Evolutionary conservation across 257 asterid species (phyloP), one percentile per base, ranked within the genome.

Genomic region (Haberlea rhodopensis): DNA sequence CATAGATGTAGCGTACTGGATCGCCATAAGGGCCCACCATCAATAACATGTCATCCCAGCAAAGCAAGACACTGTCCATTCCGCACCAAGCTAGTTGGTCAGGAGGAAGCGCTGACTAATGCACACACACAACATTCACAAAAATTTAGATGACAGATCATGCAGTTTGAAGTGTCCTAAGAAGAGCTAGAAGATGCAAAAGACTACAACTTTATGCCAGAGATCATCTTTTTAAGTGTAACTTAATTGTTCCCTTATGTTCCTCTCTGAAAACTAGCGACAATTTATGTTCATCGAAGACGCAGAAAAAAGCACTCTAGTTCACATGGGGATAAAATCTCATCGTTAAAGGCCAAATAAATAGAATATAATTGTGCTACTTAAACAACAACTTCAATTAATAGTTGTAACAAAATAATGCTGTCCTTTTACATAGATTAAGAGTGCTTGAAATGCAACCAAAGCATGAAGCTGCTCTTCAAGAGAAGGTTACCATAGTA

Each of bases 21-120:
- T 94, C 96, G 3, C 86, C 97, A 75, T 71, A 80, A 52, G 99
- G 99, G 63, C 96, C 96, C 65, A 90, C 96, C 99, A 94, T 94
- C 65, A 94, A 62, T 71, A 94, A 81, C 88, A 86, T 86, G 79
- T 94, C 99, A 73, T 94, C 97, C 97, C 95, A 90, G 76, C 86
- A 86, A 37, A 87, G 91, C 71, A 94, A 79, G 60, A 94, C 87
- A 67, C 95, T 87, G 70, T 94, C 97, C 95, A 86, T 75, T 68
- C 99, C 97, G 62, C 97, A 90, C 97, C 99, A 94, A 73, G 92
- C 94, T 71, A 94, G 77, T 77, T 94, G 99, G 68, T 84, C 94
- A 65, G 97, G 97, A 69, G 97, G 97, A 57, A 94, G 84, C 59
- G 91, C 82, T 43, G 99, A 81, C 99, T 94, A n/a, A 81, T 31